Conservation (phyloP, 2,329 filamentous ascomycete species). For the Talaromyces sp. region DNA sequence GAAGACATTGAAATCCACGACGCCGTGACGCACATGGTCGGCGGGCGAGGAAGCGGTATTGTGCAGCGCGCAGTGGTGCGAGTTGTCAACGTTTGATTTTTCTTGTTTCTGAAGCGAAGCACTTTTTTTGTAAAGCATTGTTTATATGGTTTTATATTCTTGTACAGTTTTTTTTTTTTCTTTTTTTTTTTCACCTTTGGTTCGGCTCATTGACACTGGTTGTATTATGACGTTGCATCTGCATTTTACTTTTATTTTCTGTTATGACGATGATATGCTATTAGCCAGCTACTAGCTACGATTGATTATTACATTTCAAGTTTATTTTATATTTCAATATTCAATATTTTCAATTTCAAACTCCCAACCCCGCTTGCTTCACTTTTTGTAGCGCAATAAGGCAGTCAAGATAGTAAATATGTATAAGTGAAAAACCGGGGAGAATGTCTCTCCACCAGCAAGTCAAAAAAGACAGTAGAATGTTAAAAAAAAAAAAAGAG, state of each 20-base stretch:
- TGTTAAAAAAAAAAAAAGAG: not conserved
- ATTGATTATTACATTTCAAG: not conserved
- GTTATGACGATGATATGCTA: not conserved
- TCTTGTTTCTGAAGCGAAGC: not conserved
- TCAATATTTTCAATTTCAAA: not conserved
- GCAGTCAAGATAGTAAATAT: not conserved
- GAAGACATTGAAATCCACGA: conserved; percentile 10
- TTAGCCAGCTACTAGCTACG: not conserved
- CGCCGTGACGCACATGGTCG: conserved; percentile 5
- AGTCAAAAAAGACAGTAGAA: not conserved
- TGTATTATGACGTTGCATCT: not conserved
- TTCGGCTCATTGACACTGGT: not conserved
- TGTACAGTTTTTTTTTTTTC: not conserved
- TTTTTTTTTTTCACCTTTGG: not conserved
- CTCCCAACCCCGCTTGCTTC: not conserved
- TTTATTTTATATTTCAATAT: not conserved
- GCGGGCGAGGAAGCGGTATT: not conserved
- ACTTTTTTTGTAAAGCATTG: not conserved
- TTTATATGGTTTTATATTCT: not conserved
- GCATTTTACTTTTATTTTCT: not conserved
- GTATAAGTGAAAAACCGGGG: not conserved
- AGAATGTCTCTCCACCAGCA: no score
- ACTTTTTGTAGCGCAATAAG: not conserved
- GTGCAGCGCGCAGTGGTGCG: conserved; percentile 8
- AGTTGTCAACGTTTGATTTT: conserved; percentile 6